Evolutionary conservation across 208 protist species (phyloP), one percentile per base, ranked within the genome.

Genomic region (Acanthamoeba triangularis): DNA sequence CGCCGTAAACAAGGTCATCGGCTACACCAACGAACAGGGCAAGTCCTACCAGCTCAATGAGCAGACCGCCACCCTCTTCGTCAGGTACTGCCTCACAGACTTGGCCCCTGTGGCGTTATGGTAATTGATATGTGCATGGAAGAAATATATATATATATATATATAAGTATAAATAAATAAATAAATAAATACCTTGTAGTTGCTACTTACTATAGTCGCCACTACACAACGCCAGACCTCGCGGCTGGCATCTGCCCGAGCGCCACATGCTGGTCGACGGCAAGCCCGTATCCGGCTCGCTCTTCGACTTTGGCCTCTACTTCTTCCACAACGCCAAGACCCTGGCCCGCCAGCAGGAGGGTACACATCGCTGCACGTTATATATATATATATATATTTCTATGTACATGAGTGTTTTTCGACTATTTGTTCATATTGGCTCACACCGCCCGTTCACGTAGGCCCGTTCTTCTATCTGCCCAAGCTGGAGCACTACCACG

Each of bases 271-370:
- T 94, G 20, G 65, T 98, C 18, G 96, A 98, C 63, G 97, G 97
- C 91, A 69, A 61, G 76, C 96, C 93, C 52, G 59, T 90, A 8
- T 74, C 90, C 44, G 97, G 95, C 41, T 96, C 97, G n/a, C 49
- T 98, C 10, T 98, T 98, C 74, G 97, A 98, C 82, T 98, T 98
- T 97, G 97, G 96, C 47, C 91, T 98, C 61, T 98, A 97, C 90
- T 96, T 97, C 20, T 98, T 97, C 96, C 97, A 98, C 94, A 98
- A 98, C 78, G 59, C 49, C 49, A 54, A 54, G 49, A 54, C 49
- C 49, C 49, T 54, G 13, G 49, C 49, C 3, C 49, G 49, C 49
- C 49, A 54, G 49, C 49, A 76, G 67, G 11, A 76, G 67, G 67
- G 67, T 76, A 37, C 25, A 69, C 3, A 69, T 69, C 63, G n/a